These are phyloP conservation scores for Dendrobium catenatum DNA, from an alignment of 106 monocot genomes.

Conservation along the genomic window DNA sequence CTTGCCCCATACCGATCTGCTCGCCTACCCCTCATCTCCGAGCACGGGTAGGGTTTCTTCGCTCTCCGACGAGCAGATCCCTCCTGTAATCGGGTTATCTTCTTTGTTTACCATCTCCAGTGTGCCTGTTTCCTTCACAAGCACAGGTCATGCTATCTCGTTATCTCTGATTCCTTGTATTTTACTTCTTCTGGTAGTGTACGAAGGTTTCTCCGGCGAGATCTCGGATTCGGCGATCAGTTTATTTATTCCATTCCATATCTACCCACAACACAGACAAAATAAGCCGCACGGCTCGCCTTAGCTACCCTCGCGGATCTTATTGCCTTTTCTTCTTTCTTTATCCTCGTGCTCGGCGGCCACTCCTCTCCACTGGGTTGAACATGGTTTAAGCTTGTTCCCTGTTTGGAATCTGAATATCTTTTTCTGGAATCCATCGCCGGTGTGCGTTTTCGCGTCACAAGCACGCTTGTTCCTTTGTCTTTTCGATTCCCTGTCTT, in stretches of 20 bases:
- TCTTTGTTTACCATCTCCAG: neutral
- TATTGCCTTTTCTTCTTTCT: too few relatives aligned
- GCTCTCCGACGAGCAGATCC: neutral
- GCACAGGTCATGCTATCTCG: neutral
- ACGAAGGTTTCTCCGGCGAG: neutral
- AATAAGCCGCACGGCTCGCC: neutral
- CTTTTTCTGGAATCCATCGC: neutral
- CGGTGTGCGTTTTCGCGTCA: neutral
- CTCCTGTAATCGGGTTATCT: neutral
- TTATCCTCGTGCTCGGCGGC: neutral
- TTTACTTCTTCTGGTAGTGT: neutral
- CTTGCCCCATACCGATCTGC: neutral
- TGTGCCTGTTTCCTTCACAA: neutral
- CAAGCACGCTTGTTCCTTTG: neutral
- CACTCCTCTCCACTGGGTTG: neutral
- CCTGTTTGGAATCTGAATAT: neutral
- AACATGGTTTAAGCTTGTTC: neutral
- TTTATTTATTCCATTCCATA: neutral
- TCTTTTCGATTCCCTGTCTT: neutral
- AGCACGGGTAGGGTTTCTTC: constrained; percentile 2
- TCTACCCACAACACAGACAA: neutral
- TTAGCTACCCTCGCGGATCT: too few relatives aligned
- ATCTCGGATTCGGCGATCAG: neutral
- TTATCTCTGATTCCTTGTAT: neutral
- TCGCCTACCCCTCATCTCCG: neutral